Base-by-base conservation (phyloP, 768 basidiomycete species). In the Rubroboletus pulcherrimus region DNA sequence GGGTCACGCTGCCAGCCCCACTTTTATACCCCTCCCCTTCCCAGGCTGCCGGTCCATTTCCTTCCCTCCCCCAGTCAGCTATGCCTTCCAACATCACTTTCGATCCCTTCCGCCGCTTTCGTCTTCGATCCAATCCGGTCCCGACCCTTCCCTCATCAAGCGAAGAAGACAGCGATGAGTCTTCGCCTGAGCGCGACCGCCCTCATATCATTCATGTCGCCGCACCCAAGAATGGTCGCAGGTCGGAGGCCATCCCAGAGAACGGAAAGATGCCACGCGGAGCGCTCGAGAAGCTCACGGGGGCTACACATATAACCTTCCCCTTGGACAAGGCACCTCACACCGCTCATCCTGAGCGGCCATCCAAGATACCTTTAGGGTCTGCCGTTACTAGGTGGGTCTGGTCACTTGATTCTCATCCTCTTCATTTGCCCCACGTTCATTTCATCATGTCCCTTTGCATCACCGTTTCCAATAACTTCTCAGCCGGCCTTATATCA, bases 151-250 rank as follows among this genome's bases (percentile, higher is more conserved):
- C 45, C 2, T 12, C 57, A 0, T 37, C 58, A 0, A 51, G 33
- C n/a, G 65, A 71, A 47, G 52, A 63, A 1, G 68, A 68, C 59
- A 71, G 50, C 12, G 71, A 71, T 19, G 54, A 48, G 10, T 63
- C 58, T 12, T 63, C 68, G 0, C 66, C 62, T 0, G 59, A 68
- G 24, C 51, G 41, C 33, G 47, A 29, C 40, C 47, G 9, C 6
- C 49, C 37, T 2, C 64, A 12, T 3, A 43, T 50, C 43, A 9
- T 57, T 7, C 65, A 53, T 24, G 8, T 70, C 33, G 2, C 29
- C 35, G 2, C 35, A 1, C 38, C 55, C 1, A 61, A 51, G 52
- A 47, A 10, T 11, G 31, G 12, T 4, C 53, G 35, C 42, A 63
- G 21, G 55, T 46, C 46, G 1, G 12, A 29, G 17, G 19, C 14